Evolutionary conservation across 2,329 filamentous ascomycete species (phyloP).

Genomic region (Thelonectria rubi): DNA sequence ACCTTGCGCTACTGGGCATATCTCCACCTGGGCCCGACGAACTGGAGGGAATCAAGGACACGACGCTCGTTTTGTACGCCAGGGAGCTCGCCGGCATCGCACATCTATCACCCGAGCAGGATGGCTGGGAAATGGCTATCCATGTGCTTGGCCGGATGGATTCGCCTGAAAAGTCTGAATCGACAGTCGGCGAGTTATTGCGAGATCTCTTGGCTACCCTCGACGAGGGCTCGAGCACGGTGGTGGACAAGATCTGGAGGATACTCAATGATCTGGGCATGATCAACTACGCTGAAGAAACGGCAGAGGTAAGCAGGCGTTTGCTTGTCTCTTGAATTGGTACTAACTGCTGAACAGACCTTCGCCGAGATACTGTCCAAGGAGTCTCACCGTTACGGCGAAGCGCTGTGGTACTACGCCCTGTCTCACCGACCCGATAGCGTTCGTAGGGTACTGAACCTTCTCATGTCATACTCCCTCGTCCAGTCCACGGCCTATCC

Average conservation of each 20-base stretch:
- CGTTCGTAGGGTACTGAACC: slow-evolving; percentile 84
- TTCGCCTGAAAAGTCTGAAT: slow-evolving; percentile 73
- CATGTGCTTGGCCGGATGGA: slow-evolving; percentile 85
- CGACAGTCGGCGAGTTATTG: slow-evolving; percentile 78
- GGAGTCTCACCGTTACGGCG: slow-evolving; percentile 80
- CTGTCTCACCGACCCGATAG: slow-evolving; percentile 81
- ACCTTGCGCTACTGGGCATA: slow-evolving; percentile 83
- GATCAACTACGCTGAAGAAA: slow-evolving; percentile 78
- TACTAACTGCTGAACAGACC: slow-evolving; percentile 62
- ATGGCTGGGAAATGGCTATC: slow-evolving; percentile 92
- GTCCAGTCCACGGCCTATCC: slow-evolving; percentile 87
- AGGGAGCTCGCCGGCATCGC: slow-evolving; percentile 68
- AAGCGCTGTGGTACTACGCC: slow-evolving; percentile 90
- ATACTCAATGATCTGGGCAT: slow-evolving; percentile 83
- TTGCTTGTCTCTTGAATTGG: background rate
- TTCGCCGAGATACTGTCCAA: slow-evolving; percentile 82
- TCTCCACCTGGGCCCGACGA: slow-evolving; percentile 66
- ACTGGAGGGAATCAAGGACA: slow-evolving; percentile 76
- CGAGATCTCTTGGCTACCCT: slow-evolving; percentile 68
- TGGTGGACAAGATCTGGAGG: slow-evolving; percentile 83
- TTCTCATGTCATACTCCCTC: slow-evolving; percentile 87
- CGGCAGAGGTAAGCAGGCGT: slow-evolving; percentile 74
- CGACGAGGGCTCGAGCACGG: slow-evolving; percentile 72
- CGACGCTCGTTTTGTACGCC: slow-evolving; percentile 80
- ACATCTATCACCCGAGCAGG: slow-evolving; percentile 58